Conservation (phyloP, 768 basidiomycete species). For the Tulasnella sp. region DNA sequence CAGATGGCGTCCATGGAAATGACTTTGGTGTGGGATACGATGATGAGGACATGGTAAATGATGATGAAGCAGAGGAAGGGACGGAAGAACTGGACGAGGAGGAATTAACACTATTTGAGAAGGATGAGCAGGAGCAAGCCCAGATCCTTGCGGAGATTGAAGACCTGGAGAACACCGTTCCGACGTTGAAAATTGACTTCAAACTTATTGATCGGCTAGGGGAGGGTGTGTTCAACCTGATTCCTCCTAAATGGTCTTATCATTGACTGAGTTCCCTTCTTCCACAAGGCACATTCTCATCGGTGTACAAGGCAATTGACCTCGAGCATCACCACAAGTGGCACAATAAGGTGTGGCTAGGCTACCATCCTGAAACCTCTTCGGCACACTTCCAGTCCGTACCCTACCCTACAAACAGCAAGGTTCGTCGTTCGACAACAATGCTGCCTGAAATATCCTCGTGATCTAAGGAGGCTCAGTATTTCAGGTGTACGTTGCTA, state of each 20-base stretch:
- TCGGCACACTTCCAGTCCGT: conserved; percentile 54
- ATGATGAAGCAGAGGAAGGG: conserved; percentile 29
- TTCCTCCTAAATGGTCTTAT: not conserved
- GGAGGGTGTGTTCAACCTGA: conserved; percentile 42
- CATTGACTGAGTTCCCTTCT: not conserved
- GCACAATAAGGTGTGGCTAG: conserved; percentile 67
- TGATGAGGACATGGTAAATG: conserved; percentile 21
- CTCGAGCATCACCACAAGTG: conserved; percentile 58
- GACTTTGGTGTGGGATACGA: conserved; percentile 27
- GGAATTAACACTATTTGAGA: conserved; percentile 45
- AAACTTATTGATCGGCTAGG: conserved; percentile 81
- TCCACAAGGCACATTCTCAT: conserved; percentile 78
- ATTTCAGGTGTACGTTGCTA: conserved; percentile 62
- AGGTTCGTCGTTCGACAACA: not conserved
- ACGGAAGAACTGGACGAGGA: conserved; percentile 34
- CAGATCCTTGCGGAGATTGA: conserved; percentile 70
- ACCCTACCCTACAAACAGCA: not conserved
- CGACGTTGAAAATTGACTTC: conserved; percentile 56
- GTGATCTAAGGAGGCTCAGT: not conserved
- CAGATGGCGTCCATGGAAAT: conserved; percentile 23
- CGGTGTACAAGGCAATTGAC: conserved; percentile 97
- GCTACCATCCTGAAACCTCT: conserved; percentile 47
- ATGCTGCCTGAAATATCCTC: not conserved
- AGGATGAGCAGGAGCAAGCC: conserved; percentile 52
- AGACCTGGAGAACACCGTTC: conserved; percentile 55